Conservation (phyloP, 441 rosid genomes). For the Raphanus hybrid region DNA sequence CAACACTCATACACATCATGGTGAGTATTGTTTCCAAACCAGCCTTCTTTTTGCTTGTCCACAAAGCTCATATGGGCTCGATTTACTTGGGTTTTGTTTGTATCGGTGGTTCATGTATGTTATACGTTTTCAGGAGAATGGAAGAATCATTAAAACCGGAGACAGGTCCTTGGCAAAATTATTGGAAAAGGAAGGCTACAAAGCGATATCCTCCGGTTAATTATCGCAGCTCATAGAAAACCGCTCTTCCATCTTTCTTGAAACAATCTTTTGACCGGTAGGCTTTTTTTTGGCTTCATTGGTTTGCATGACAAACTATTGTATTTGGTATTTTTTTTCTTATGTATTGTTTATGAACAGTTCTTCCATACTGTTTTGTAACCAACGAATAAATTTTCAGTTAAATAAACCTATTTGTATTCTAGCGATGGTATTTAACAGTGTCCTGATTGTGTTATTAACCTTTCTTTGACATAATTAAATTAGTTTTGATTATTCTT, state of each 20-base stretch:
- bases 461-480: slow-evolving; percentile 1
- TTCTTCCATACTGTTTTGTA: slow-evolving; percentile 23
- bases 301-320: slow-evolving; percentile 29
- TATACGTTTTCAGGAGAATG: slow-evolving; percentile 65
- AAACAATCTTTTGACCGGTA: slow-evolving; percentile 21
- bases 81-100: neutral
- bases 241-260: slow-evolving; percentile 16
- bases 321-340: slow-evolving; percentile 10
- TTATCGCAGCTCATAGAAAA: slow-evolving; percentile 36
- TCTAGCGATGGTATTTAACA: neutral
- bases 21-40: slow-evolving; percentile 51
- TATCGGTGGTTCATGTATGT: slow-evolving; percentile 15
- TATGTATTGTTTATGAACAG: slow-evolving; percentile 16
- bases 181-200: slow-evolving; percentile 90
- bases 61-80: neutral
- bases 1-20: slow-evolving; percentile 84
- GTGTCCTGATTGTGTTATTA: neutral
- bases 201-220: slow-evolving; percentile 61
- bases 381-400: slow-evolving; percentile 21
- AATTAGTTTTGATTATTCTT: neutral
- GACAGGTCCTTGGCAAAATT: slow-evolving; percentile 71
- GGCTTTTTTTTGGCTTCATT: slow-evolving; percentile 25
- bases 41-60: neutral
- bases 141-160: slow-evolving; percentile 83
- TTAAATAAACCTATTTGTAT: slow-evolving; percentile 10